phyloP scores from a whole-genome alignment of 2,329 filamentous ascomycete genomes.

The Chaetoscypha palmicola region DNA sequence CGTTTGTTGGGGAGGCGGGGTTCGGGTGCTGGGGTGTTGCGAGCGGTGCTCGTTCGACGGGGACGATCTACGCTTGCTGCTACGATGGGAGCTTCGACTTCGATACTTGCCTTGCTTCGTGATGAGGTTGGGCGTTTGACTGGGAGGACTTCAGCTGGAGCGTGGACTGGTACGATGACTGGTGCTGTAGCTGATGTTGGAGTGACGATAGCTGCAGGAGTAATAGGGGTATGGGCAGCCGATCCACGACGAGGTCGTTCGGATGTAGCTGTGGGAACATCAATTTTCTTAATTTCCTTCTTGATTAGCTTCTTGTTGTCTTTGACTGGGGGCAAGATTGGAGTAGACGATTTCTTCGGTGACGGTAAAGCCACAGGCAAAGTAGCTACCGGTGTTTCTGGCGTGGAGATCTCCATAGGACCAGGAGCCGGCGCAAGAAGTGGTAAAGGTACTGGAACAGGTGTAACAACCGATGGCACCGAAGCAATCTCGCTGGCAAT shows the following conservation, averaged over 20 bases:
- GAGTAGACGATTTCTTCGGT: constrained; percentile 30
- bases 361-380: constrained; percentile 16
- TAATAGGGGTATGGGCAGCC: constrained; percentile 5
- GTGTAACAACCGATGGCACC: constrained; percentile 5
- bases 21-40: constrained; percentile 39
- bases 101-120: constrained; percentile 28
- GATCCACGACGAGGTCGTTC: constrained; percentile 10
- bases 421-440: constrained; percentile 11
- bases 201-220: constrained; percentile 3
- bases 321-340: constrained; percentile 29
- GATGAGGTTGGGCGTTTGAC: constrained; percentile 29
- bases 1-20: constrained; percentile 46
- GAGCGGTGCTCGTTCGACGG: constrained; percentile 32
- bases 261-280: constrained; percentile 7
- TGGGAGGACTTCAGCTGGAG: constrained; percentile 20
- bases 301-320: constrained; percentile 17
- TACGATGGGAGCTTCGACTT: constrained; percentile 17
- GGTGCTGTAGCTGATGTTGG: constrained; percentile 11
- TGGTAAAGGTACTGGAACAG: constrained; percentile 7
- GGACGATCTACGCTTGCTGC: constrained; percentile 26
- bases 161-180: constrained; percentile 3
- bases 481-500: constrained; percentile 15
- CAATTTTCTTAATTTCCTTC: constrained; percentile 23
- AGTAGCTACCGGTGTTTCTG: constrained; percentile 9
- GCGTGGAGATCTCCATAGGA: constrained; percentile 7